phyloP scores from a whole-genome alignment of 2,329 filamentous ascomycete genomes.

The Herpotrichia juniperi region DNA sequence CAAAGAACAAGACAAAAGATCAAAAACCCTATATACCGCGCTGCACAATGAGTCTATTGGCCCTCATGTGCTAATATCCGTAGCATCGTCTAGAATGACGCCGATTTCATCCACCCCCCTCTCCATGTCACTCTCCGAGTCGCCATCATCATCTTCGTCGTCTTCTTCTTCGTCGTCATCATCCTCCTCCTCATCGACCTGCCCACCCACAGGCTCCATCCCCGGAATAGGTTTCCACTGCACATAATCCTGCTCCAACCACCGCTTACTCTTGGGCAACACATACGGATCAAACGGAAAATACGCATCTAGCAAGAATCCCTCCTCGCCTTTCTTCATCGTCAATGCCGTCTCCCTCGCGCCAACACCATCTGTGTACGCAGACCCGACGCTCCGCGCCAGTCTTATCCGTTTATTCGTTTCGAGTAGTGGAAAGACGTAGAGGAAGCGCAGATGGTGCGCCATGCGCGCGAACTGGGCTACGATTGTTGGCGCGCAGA shows the following conservation, averaged over 20 bases:
- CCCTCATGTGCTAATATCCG: not conserved
- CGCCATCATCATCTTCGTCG: constrained; percentile 25
- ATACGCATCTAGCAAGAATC: constrained; percentile 87
- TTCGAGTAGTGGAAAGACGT: constrained; percentile 86
- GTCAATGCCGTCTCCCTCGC: constrained; percentile 62
- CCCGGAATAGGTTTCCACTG: constrained; percentile 46
- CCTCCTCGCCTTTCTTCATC: constrained; percentile 71
- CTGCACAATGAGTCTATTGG: no score
- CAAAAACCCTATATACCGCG: not conserved
- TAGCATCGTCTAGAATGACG: not conserved
- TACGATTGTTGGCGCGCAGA: constrained; percentile 90
- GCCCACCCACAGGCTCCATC: constrained; percentile 49
- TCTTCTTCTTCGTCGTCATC: constrained; percentile 35
- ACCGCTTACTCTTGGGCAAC: constrained; percentile 82
- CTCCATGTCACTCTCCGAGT: constrained; percentile 10
- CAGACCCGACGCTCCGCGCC: constrained; percentile 68
- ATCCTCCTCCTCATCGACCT: constrained; percentile 52
- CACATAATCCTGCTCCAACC: constrained; percentile 70
- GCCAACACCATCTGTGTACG: constrained; percentile 50
- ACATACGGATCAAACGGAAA: constrained; percentile 98
- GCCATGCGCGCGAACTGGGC: constrained; percentile 89
- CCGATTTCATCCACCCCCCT: constrained; percentile 11
- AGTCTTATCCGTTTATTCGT: constrained; percentile 89
- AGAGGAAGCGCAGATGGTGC: constrained; percentile 84
- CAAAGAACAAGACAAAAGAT: not conserved